phyloP scores from a whole-genome alignment of 2,329 filamentous ascomycete species.

The Phoma sp. region DNA sequence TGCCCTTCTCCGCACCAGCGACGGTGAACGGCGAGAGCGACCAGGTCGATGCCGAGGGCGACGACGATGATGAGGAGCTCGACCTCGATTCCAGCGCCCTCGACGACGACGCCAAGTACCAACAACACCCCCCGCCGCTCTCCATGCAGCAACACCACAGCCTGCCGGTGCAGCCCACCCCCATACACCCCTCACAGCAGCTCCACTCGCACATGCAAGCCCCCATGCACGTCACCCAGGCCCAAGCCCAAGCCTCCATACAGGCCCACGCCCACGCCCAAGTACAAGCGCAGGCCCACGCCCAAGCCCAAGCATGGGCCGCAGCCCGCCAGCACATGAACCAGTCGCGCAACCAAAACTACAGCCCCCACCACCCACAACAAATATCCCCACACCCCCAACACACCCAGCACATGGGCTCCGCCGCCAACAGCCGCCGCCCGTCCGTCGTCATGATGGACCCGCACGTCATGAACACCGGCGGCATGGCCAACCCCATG shows the following conservation, averaged over 20 bases:
- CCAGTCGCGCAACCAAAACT: constrained; percentile 44
- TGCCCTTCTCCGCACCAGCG: constrained; percentile 42
- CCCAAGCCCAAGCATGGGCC: constrained; percentile 40
- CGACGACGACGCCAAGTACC: constrained; percentile 21
- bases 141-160: constrained; percentile 22
- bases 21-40: constrained; percentile 49
- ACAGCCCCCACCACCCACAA: constrained; percentile 40
- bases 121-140: constrained; percentile 21
- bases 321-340: constrained; percentile 49
- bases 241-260: constrained; percentile 36
- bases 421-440: constrained; percentile 41
- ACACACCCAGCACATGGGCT: constrained; percentile 38
- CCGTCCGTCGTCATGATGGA: constrained; percentile 43
- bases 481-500: constrained; percentile 23
- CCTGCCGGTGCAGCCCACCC: constrained; percentile 41
- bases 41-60: constrained; percentile 46
- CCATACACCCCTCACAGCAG: constrained; percentile 38
- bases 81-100: constrained; percentile 5
- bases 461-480: constrained; percentile 31
- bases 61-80: constrained; percentile 29
- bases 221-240: constrained; percentile 38
- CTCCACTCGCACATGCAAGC: constrained; percentile 37
- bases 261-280: constrained; percentile 37
- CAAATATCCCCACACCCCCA: constrained; percentile 34
- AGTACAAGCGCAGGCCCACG: constrained; percentile 37